Evolutionary conservation across 1,284 basidiomycete genomes (phyloP), one percentile per base, ranked within the genome.

Genomic region (Malassezia globosa): DNA sequence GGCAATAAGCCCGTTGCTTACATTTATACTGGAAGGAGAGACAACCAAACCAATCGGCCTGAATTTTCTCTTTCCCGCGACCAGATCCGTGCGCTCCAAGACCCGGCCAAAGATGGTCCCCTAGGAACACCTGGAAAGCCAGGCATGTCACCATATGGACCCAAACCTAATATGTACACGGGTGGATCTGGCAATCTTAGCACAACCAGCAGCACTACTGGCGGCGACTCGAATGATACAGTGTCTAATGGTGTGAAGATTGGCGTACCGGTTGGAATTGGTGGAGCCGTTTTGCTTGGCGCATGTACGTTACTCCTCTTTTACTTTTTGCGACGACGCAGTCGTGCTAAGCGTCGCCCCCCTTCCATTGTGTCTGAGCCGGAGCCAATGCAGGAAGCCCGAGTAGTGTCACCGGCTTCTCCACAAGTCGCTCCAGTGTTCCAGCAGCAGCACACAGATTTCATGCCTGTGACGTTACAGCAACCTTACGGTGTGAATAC

Each of bases 11-110:
- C 46, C 7, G 19, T 21, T 14, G 35, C 61, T n/a, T 69, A 53
- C 42, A 55, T 59, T 19, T 69, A 69, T 48, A 66, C 65, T 3
- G 64, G 64, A 8, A 25, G 26, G 33, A 59, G 58, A 33, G 46
- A 29, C 23, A 38, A 44, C 14, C 38, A 39, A 10, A 43, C 54
- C 1, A 23, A 37, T 33, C 56, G 49, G 33, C 66, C 65, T 1
- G 53, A 33, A 5, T 61, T 64, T 33, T 7, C 34, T 18, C 31
- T 56, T 7, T 44, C 47, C n/a, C 54, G 45, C 38, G 45, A 56
- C 18, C 35, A 52, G 29, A 49, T 63, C 45, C 29, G 16, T 11
- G 27, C 40, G 10, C 11, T 61, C 23, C 14, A 37, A 1, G 34
- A 56, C 25, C 60, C 59, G 1, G 24, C 33, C 2, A 16, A 43